Evolutionary conservation across 2,329 filamentous ascomycete genomes (phyloP).

Genomic region (Colletotrichum falcatum): DNA sequence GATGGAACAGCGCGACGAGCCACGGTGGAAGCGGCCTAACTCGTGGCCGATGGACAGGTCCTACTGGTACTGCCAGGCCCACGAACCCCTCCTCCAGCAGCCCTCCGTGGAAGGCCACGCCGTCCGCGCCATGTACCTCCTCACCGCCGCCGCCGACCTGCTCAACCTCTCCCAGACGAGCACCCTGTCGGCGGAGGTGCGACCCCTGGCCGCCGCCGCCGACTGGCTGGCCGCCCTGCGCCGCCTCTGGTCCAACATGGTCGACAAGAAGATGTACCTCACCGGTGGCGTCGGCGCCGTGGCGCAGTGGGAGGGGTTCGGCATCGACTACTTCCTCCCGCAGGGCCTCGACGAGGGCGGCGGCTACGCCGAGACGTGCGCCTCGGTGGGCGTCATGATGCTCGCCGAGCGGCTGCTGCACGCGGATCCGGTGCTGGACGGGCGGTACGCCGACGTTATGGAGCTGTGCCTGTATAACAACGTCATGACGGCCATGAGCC

Average conservation of each 20-base stretch:
- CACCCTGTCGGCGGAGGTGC: constrained; percentile 22
- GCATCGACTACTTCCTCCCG: constrained; percentile 68
- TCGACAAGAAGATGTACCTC: constrained; percentile 70
- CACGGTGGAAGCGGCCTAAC: constrained; percentile 58
- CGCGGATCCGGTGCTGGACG: constrained; percentile 58
- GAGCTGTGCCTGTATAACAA: constrained; percentile 72
- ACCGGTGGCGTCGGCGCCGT: constrained; percentile 71
- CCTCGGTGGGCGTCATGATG: constrained; percentile 71
- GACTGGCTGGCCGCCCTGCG: constrained; percentile 55
- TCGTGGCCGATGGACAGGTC: constrained; percentile 57
- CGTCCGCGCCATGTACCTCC: constrained; percentile 70
- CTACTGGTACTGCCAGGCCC: constrained; percentile 68
- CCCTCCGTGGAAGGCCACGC: constrained; percentile 68
- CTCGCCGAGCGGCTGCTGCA: constrained; percentile 67
- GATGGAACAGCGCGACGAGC: constrained; percentile 46
- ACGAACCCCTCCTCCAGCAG: constrained; percentile 66
- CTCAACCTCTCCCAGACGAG: constrained; percentile 52
- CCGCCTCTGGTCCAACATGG: constrained; percentile 70
- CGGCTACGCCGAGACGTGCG: constrained; percentile 73
- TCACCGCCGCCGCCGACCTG: constrained; percentile 69
- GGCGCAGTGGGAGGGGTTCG: constrained; percentile 71
- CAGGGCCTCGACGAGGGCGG: constrained; percentile 70
- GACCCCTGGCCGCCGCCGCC: constrained; percentile 43
- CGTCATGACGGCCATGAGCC: constrained; percentile 67
- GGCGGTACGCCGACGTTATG: constrained; percentile 68